Percentiles rank a stretch among this genome's conserved stretches.
Evolutionary conservation across 139 green algal species (phyloP).

Genomic region (Marvania coccoides): DNA sequence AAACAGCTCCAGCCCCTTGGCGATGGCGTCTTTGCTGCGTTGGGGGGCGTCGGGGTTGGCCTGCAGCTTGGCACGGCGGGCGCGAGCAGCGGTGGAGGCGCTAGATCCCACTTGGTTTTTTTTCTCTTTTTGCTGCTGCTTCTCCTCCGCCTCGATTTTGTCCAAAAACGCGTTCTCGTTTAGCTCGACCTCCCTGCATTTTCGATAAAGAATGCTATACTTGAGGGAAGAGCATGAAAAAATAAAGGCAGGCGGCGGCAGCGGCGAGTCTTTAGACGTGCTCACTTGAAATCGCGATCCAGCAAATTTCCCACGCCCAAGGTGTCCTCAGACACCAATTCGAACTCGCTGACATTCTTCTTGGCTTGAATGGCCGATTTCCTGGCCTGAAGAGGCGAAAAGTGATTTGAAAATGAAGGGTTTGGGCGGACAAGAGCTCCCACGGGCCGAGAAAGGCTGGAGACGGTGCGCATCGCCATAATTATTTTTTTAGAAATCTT

Average conservation of each 20-base stretch:
- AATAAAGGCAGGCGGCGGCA: neutral
- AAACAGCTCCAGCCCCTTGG: constrained; percentile 45
- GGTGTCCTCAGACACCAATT: neutral
- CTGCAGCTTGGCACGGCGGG: neutral
- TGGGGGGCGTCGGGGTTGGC: constrained; percentile 22
- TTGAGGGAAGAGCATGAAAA: no score
- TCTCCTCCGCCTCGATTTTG: neutral
- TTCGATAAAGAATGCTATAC: no score
- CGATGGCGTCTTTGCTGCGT: constrained; percentile 53
- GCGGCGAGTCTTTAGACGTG: neutral
- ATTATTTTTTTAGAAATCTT: no score
- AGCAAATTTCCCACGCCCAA: constrained; percentile 4
- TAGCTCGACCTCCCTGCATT: constrained; percentile 3
- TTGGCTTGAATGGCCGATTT: no score
- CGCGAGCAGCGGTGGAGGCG: neutral
- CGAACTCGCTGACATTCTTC: no score
- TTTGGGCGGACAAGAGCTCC: no score
- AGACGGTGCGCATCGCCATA: no score
- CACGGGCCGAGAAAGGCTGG: no score
- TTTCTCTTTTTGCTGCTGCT: neutral
- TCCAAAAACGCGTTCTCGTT: constrained; percentile 4
- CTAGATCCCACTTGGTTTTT: neutral
- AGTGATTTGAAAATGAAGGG: no score
- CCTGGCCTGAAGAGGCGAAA: no score
- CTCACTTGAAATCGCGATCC: constrained; percentile 6